A percentile compares a stretch with the other conserved stretches of the same genome.
These are phyloP conservation scores for Penicillium freii DNA, from an alignment of 2,329 filamentous ascomycete species.

Conservation along the genomic window DNA sequence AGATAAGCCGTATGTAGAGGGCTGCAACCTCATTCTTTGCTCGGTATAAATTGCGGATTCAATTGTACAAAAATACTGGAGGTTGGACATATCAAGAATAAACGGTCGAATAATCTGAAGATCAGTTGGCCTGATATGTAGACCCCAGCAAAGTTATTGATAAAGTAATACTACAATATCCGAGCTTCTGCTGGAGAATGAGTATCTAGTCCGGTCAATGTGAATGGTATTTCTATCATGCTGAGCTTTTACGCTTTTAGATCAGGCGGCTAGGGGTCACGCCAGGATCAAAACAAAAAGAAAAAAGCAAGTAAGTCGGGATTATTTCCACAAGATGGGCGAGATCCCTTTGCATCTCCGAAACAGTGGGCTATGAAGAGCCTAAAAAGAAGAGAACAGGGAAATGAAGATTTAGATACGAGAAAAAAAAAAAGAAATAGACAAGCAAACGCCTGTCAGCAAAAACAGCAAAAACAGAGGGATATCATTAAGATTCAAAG, in stretches of 20 bases:
- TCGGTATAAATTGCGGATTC: no score
- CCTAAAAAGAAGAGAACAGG: constrained; percentile 8
- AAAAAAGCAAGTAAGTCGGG: constrained; percentile 6
- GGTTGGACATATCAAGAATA: no score
- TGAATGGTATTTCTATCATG: constrained; percentile 24
- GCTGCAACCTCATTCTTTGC: no score
- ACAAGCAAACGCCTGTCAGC: constrained; percentile 14
- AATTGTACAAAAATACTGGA: no score
- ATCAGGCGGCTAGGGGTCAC: constrained; percentile 4
- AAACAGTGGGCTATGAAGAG: constrained; percentile 3
- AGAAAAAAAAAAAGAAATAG: constrained; percentile 13
- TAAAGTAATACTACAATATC: no score
- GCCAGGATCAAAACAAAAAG: constrained; percentile 4
- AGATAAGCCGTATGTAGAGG: no score
- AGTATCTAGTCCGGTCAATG: constrained; percentile 1
- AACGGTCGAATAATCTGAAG: no score
- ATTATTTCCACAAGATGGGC: not conserved
- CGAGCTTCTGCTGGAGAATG: not conserved
- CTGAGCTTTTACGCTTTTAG: constrained; percentile 26
- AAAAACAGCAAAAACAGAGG: constrained; percentile 28
- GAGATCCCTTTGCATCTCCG: not conserved
- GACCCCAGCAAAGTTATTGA: no score
- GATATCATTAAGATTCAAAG: constrained; percentile 31
- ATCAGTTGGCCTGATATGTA: no score
- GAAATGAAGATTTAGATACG: constrained; percentile 5